Evolutionary conservation across 176 grass and related monocot genomes (phyloP), one percentile per base, ranked within the genome.

Genomic region (Triticum dicoccoides): DNA sequence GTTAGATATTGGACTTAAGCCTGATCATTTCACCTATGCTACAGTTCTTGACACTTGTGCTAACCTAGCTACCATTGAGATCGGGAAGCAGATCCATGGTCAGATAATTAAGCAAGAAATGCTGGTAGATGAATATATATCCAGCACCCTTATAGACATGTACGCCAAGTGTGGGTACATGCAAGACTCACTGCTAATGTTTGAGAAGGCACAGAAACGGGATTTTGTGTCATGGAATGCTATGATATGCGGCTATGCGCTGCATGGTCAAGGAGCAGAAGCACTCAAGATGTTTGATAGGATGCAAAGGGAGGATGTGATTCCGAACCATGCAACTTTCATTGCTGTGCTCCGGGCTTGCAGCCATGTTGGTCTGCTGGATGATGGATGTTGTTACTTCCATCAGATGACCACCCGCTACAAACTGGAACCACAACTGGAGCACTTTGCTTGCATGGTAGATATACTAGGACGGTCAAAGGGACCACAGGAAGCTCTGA

Each of bases 151-250:
- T 70, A 54, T 98, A 61, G 95, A 98, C 72, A 92, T 98, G 95
- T 95, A 98, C 81, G 92, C 89, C 35, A 98, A 95, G 84, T 95
- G 95, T 47, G 91, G 91, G 51, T 75, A 87, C 77, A 95, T 92
- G 91, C 56, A 87, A 79, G 85, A 93, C 49, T 89, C 95, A 42
- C 83, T 90, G 58, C 59, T 79, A 67, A 84, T 86, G 68, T 98
- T 95, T 33, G 80, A 93, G 69, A 95, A 88, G 72, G 92, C 87
- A 33, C 65, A 81, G 1, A 83, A 98, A 72, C 56, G 89, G 63
- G 93, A 98, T 85, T 87, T 93, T 52, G 91, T 95, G 34, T 76
- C 93, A 85, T 98, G 95, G 93, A 93, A 98, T 85, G 93, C 95
- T 54, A 93, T 98, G 76, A 91, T 98, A 90, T 93, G 93, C 85